Conservation (phyloP, 208 protist species). For the Trypanosoma rangeli region DNA sequence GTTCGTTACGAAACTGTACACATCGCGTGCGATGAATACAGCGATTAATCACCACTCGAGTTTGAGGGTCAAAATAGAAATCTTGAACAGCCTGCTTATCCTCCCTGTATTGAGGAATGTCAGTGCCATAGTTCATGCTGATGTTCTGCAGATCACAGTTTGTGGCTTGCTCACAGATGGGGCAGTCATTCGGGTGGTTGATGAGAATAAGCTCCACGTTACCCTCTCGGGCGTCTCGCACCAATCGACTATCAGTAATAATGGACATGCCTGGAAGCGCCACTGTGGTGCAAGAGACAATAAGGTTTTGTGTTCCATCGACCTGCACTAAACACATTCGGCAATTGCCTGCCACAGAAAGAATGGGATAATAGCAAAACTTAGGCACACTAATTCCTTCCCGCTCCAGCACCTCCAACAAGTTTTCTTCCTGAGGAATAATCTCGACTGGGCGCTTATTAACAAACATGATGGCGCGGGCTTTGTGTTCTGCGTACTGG, state of each 20-base stretch:
- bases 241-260: conserved; percentile 93
- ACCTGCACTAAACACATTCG: conserved; percentile 98
- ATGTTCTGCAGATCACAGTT: conserved; percentile 97
- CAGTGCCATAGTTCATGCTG: conserved; percentile 90
- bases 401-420: conserved; percentile 88
- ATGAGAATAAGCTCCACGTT: conserved; percentile 97
- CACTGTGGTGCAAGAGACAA: conserved; percentile 96
- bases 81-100: conserved; percentile 93
- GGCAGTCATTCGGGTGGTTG: conserved; percentile 97
- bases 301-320: conserved; percentile 94
- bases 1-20: conserved; percentile 94
- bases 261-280: conserved; percentile 95
- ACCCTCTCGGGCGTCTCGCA: conserved; percentile 95
- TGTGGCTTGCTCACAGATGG: conserved; percentile 97
- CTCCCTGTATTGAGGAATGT: conserved; percentile 87
- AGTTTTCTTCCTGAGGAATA: conserved; percentile 90
- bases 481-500: conserved; percentile 86
- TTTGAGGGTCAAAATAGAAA: conserved; percentile 96
- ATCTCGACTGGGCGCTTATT: conserved; percentile 91
- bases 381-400: conserved; percentile 91
- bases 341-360: conserved; percentile 97
- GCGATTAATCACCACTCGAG: conserved; percentile 95
- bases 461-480: conserved; percentile 91
- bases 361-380: conserved; percentile 92
- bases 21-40: conserved; percentile 98